Conservation (phyloP, 805 yeast species). For the Alloascoidea hylecoeti region DNA sequence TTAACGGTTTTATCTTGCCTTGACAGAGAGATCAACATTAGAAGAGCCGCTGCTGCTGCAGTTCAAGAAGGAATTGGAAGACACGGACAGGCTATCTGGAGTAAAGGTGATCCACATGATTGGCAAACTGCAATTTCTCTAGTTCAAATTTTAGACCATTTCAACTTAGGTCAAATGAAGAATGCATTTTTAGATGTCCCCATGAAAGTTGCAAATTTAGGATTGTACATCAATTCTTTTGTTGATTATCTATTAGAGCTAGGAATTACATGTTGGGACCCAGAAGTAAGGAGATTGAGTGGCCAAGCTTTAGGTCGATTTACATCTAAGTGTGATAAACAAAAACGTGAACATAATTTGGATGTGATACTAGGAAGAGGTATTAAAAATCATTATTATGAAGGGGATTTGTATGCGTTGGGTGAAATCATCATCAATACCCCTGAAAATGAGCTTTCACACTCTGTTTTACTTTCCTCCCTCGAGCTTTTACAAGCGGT, state of each 20-base stretch:
- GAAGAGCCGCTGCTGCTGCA: constrained; percentile 80
- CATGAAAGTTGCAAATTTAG: constrained; percentile 9
- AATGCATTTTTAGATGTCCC: constrained; percentile 26
- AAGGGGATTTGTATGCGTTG: not conserved
- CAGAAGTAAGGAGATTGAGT: constrained; percentile 26
- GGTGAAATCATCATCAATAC: not conserved
- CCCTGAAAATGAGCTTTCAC: constrained; percentile 2
- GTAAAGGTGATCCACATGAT: constrained; percentile 6
- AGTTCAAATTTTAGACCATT: constrained; percentile 45
- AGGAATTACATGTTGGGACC: constrained; percentile 23
- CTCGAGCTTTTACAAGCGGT: constrained; percentile 2
- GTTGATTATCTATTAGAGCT: constrained; percentile 17
- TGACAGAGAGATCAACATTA: constrained; percentile 59
- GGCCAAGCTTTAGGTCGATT: constrained; percentile 20
- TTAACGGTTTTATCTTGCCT: constrained; percentile 42
- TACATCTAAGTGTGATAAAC: not conserved
- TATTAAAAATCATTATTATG: not conserved
- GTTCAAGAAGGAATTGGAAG: constrained; percentile 79
- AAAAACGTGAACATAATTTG: constrained; percentile 2
- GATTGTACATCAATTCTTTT: constrained; percentile 10
- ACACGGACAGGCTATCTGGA: constrained; percentile 32
- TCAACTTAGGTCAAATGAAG: constrained; percentile 27
- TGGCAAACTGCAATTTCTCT: constrained; percentile 16
- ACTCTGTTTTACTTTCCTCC: constrained; percentile 7
- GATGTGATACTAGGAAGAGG: not conserved